These are phyloP conservation scores for Eucalyptus tenuipes DNA, from an alignment of 345 rosid species.

Conservation along the genomic window DNA sequence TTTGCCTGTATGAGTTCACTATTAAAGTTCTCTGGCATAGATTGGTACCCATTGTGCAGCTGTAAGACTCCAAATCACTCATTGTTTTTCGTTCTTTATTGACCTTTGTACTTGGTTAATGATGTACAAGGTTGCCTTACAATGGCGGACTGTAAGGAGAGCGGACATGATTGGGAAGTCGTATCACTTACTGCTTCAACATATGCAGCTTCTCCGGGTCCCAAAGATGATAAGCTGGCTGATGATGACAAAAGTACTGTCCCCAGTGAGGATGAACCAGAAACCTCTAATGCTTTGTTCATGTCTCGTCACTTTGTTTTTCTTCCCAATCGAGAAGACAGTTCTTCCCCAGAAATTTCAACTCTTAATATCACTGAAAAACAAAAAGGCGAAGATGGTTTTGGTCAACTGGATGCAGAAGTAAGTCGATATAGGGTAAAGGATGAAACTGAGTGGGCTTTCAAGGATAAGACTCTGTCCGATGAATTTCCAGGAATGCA, in stretches of 20 bases:
- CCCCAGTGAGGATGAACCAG: conserved; percentile 24
- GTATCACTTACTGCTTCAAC: conserved; percentile 89
- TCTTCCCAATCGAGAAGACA: conserved; percentile 63
- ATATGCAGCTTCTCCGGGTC: conserved; percentile 88
- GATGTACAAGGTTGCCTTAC: not conserved
- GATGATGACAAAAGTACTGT: conserved; percentile 22
- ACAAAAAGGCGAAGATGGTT: conserved; percentile 19
- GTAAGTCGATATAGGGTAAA: conserved; percentile 34
- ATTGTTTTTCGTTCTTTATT: not conserved
- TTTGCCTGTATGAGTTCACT: not conserved
- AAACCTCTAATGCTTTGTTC: conserved; percentile 52
- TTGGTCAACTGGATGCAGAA: conserved; percentile 17
- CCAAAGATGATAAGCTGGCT: conserved; percentile 23
- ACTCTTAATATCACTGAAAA: conserved; percentile 13
- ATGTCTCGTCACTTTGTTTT: conserved; percentile 75
- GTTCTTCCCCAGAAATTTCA: conserved; percentile 29
- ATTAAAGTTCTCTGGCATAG: not conserved
- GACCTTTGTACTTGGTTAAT: not conserved
- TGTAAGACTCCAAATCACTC: not conserved
- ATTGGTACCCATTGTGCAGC: not conserved
- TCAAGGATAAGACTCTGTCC: conserved; percentile 35
- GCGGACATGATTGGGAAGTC: conserved; percentile 92
- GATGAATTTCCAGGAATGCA: conserved; percentile 45
- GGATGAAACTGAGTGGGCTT: conserved; percentile 40
- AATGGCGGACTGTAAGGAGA: conserved; percentile 19